Percentiles rank a stretch among this genome's conserved stretches.
Conservation (phyloP, 129 eudicot species). For the Pittosporum tobira region DNA sequence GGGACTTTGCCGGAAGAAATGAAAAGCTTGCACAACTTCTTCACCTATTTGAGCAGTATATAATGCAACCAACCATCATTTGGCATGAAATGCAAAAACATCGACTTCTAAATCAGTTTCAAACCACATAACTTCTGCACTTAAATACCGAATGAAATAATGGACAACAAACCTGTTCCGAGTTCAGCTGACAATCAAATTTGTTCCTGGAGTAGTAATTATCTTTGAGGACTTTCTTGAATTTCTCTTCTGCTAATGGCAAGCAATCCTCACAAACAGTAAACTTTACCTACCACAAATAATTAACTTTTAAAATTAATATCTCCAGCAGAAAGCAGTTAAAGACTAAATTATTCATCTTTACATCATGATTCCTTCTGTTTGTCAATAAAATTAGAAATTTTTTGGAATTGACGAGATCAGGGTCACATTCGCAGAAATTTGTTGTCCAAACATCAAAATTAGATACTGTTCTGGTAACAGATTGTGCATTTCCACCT, state of each 20-base stretch:
- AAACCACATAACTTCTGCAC: neutral
- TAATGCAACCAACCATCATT: neutral
- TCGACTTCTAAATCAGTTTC: neutral
- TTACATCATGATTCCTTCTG: neutral
- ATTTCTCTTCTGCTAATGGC: slow-evolving; percentile 84
- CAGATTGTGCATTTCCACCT: too few species aligned
- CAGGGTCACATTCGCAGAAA: neutral
- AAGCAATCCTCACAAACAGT: slow-evolving; percentile 60
- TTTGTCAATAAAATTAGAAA: neutral
- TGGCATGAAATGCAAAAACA: neutral
- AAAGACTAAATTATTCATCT: neutral
- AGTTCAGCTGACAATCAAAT: slow-evolving; percentile 55
- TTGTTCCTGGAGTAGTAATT: slow-evolving; percentile 60
- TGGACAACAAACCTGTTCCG: slow-evolving; percentile 47
- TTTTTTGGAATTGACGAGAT: neutral
- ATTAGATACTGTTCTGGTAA: too few species aligned
- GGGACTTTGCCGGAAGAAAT: slow-evolving; percentile 29
- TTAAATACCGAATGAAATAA: neutral
- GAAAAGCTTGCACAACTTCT: slow-evolving; percentile 65
- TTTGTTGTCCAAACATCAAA: too few species aligned
- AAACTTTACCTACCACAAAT: slow-evolving; percentile 61
- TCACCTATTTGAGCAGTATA: slow-evolving; percentile 48
- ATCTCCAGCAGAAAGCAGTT: neutral
- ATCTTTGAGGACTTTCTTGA: slow-evolving; percentile 57
- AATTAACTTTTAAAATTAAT: slow-evolving; percentile 6